phyloP scores from a whole-genome alignment of 306 rosid genomes.

The Ammopiptanthus mongolicus region DNA sequence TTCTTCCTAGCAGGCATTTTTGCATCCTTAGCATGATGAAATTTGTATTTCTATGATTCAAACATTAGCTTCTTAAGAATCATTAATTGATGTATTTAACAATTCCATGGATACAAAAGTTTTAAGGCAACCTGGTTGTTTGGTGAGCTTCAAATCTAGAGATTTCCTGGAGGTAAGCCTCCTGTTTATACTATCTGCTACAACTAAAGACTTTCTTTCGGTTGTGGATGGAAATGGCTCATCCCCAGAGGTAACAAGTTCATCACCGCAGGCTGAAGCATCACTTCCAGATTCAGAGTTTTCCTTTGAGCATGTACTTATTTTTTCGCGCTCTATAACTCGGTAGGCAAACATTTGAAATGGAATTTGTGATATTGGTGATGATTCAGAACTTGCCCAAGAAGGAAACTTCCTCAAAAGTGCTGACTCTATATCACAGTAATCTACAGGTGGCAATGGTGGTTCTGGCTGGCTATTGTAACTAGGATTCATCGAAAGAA shows the following conservation, averaged over 20 bases:
- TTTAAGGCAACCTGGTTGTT: slow-evolving; percentile 46
- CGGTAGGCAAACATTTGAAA: slow-evolving; percentile 76
- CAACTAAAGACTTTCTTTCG: slow-evolving; percentile 43
- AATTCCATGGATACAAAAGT: neutral
- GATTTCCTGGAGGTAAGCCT: slow-evolving; percentile 39
- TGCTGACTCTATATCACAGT: slow-evolving; percentile 60
- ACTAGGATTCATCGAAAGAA: slow-evolving; percentile 66
- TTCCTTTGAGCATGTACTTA: slow-evolving; percentile 32
- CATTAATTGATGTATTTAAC: neutral
- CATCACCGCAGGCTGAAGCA: slow-evolving; percentile 73
- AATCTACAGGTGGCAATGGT: slow-evolving; percentile 55
- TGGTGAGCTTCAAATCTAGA: slow-evolving; percentile 37
- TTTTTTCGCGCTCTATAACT: slow-evolving; percentile 51
- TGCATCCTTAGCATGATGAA: slow-evolving; percentile 4
- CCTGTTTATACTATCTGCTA: slow-evolving; percentile 35
- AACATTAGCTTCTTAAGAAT: slow-evolving; percentile 3
- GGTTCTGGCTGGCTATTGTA: slow-evolving; percentile 48
- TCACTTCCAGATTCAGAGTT: slow-evolving; percentile 79
- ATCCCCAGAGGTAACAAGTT: slow-evolving; percentile 42
- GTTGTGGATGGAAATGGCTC: slow-evolving; percentile 40
- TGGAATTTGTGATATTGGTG: slow-evolving; percentile 53
- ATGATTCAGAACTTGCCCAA: slow-evolving; percentile 46
- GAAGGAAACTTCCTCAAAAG: slow-evolving; percentile 54
- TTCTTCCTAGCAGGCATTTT: slow-evolving; percentile 14
- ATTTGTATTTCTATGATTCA: neutral